Evolutionary conservation across 1,139 yeast genomes (phyloP).

Genomic region (Hansenula lynferdii): DNA sequence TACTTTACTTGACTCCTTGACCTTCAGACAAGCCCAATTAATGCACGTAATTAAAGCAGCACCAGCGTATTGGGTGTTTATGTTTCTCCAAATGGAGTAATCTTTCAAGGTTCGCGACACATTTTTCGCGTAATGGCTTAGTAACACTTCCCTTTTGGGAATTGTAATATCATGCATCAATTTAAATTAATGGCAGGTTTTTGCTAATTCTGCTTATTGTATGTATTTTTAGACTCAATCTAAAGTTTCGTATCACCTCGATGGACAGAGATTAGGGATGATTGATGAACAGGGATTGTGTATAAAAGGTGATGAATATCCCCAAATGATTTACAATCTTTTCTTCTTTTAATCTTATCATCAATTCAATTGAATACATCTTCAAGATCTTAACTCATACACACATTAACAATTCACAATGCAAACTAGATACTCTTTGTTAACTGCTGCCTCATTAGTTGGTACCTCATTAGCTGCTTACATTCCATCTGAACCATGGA

Average conservation of each 20-base stretch:
- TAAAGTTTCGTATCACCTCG: too few relatives aligned
- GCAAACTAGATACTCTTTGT: conserved; percentile 34
- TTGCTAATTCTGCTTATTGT: not conserved
- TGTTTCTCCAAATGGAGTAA: not conserved
- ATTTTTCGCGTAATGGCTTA: not conserved
- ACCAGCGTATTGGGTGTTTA: not conserved
- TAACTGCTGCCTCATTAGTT: conserved; percentile 37
- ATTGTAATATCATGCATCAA: too few relatives aligned
- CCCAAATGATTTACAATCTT: not conserved
- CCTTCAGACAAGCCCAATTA: not conserved
- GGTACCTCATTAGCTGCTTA: conserved; percentile 55
- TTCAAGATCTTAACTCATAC: not conserved
- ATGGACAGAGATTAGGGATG: too few relatives aligned
- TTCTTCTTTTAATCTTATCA: conserved; percentile 1
- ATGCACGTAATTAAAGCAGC: not conserved
- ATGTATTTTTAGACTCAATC: not conserved
- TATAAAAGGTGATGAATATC: not conserved
- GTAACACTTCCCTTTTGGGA: too few relatives aligned
- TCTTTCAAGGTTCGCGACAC: not conserved
- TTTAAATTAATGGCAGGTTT: too few relatives aligned
- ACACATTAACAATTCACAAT: conserved; percentile 19
- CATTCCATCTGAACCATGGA: conserved; percentile 69
- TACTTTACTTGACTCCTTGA: too few relatives aligned
- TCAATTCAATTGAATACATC: not conserved
- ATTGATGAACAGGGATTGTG: not conserved